Evolutionary conservation across 805 yeast species (phyloP), one percentile per base, ranked within the genome.

Genomic region (Spathaspora hagerdaliae): DNA sequence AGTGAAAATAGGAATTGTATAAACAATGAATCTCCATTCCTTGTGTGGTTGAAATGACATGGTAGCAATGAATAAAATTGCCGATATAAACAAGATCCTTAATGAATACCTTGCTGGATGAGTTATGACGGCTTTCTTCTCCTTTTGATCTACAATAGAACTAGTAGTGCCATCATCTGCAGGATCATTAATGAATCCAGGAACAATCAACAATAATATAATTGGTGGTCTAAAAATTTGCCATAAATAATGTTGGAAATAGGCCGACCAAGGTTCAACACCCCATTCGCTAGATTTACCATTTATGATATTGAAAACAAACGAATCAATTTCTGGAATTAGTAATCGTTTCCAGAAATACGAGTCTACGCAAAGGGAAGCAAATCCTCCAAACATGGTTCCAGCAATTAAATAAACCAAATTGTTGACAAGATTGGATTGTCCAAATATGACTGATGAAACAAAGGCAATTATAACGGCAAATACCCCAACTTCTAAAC

Each of bases 1-100:
- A 0, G 85, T 79, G 47, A 88, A 61, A 0, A 83, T 71, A 1
- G 97, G 97, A 4, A 85, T 67, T 0, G 82, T 69, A 61, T 91
- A 92, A 13, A 85, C 70, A 36, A 92, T 81, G 57, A 92, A 92
- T 54, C 97, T 77, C 96, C 96, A 88, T 69, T 92, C 98, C 60
- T 92, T 92, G 56, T 92, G 97, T 2, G 94, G 90, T 62, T 87
- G 94, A 42, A 83, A 61, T 0, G 97, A 89, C 76, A 90, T 75
- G 5, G 80, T 55, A 1, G 69, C 49, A n/a, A 90, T 73, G 57
- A 71, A 91, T 12, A 78, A 42, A 1, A 82, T 36, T 0, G 85
- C 67, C 1, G 88, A 69, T 13, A 77, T 48, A 1, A 78, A 71
- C 27, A 83, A 57, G 6, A 82, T 63, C 36, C 77, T 73, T 40